phyloP scores from a whole-genome alignment of 2,329 filamentous ascomycete genomes.

The Scleromitrula shiraiana region DNA sequence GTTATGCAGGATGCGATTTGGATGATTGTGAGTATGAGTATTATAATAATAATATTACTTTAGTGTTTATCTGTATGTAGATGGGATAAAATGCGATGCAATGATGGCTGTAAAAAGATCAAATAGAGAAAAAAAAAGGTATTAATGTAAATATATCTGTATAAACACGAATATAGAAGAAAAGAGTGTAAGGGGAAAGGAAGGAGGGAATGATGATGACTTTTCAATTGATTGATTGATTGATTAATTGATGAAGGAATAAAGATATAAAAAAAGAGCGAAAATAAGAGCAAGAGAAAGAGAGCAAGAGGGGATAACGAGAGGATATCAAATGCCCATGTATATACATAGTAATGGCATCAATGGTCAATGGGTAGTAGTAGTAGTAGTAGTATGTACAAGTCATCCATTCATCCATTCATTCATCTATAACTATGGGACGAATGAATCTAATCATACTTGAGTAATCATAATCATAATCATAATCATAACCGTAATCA shows the following conservation, averaged over 20 bases:
- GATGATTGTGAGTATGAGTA: no score
- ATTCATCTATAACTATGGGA: no score
- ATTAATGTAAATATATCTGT: background rate
- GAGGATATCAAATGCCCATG: conserved; percentile 6
- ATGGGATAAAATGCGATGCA: background rate
- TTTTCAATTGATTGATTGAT: background rate
- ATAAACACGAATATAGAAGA: no score
- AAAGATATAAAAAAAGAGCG: conserved; percentile 1
- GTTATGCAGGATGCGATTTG: no score
- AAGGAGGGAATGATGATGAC: no score
- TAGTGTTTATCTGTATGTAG: background rate
- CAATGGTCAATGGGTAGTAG: background rate
- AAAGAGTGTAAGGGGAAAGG: conserved; percentile 1
- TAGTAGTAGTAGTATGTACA: no score
- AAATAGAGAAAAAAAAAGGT: background rate
- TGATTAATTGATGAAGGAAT: background rate
- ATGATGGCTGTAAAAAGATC: background rate
- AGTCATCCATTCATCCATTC: conserved; percentile 9
- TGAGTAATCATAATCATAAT: background rate
- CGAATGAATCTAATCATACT: background rate
- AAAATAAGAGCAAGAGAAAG: conserved; percentile 6
- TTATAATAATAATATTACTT: background rate
- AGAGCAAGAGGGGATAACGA: conserved; percentile 7
- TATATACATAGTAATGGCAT: background rate
- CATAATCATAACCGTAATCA: conserved; percentile 29